Base-by-base conservation (phyloP, 495 filamentous ascomycete species). In the Aspergillus nidulans region DNA sequence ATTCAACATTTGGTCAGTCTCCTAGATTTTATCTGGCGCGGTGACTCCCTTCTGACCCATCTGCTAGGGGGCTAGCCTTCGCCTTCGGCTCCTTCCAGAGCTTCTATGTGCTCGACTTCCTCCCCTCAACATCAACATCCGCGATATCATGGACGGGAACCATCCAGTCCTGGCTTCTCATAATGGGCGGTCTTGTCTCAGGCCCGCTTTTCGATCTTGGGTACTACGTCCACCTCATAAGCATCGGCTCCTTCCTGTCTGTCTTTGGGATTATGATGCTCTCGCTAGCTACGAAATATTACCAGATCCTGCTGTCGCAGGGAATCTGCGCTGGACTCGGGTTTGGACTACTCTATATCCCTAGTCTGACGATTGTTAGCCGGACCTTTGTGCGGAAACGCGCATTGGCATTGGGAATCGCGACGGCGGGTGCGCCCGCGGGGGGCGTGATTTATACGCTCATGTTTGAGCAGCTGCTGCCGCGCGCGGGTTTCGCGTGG, bases 381-480 rank as follows among this genome's bases (percentile, higher is more conserved):
- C 64, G 61, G 0, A 74, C 65, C 26, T 82, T 81, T 56, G 54
- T 38, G 56, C 50, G 20, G 52, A 64, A 55, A 57, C 52, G 56
- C 52, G 75, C 42, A 21, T 23, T 83, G n/a, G 76, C 80, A 0
- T 62, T 72, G 1, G 81, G 81, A 2, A 57, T 80, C 5, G 59
- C 69, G 3, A 55, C 71, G 1, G 68, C 68, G 6, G 70, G 79
- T 6, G 70, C 73, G 6, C 68, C 66, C 5, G 19, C 65, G 25
- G 80, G 80, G 6, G 78, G 80, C 3, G 68, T 82, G 36, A 73
- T 83, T 23, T 82, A 81, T 55, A 75, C 79, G 0, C 74, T 82
- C 42, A 61, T 79, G 28, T 76, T 82, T 56, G 64, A 78, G 40
- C 65, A 67, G 23, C 66, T 83, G 4, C 63, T 75, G 6, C 68